These are phyloP conservation scores for Eimeria brunetti DNA, from an alignment of 169 alveolate species.

Conservation along the genomic window DNA sequence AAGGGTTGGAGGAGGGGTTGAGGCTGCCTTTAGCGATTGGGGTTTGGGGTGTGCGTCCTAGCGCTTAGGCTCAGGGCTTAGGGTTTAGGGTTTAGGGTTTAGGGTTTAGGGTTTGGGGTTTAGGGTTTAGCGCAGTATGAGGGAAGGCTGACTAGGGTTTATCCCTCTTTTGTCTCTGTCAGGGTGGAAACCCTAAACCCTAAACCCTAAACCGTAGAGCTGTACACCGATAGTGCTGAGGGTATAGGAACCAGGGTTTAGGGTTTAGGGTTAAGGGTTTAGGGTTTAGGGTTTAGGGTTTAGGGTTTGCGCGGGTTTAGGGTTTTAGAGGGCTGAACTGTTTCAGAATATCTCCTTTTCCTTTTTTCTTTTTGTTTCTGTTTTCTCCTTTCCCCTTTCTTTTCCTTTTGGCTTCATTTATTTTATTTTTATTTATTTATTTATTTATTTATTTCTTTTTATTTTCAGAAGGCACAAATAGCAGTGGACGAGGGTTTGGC, in stretches of 20 bases:
- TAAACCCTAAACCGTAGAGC: neutral
- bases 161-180: neutral
- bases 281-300: slow-evolving; percentile 49
- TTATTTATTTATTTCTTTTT: too few relatives aligned
- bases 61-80: too few relatives aligned
- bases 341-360: too few relatives aligned
- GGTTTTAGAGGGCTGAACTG: neutral
- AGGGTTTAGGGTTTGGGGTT: neutral
- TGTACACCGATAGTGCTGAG: too few relatives aligned
- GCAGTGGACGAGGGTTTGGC: slow-evolving; percentile 77
- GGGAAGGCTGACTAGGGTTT: neutral
- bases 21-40: too few relatives aligned
- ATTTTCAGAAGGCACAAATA: slow-evolving; percentile 79
- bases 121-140: neutral
- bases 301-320: neutral
- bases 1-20: too few relatives aligned
- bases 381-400: too few relatives aligned
- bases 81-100: neutral
- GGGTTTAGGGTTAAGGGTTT: slow-evolving; percentile 18
- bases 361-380: too few relatives aligned
- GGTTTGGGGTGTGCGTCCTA: too few relatives aligned
- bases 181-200: slow-evolving; percentile 11
- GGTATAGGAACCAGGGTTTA: neutral
- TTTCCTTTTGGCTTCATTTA: too few relatives aligned
- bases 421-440: too few relatives aligned